Conservation (phyloP, 495 filamentous ascomycete genomes). For the Podospora bellae-mahoneyi region DNA sequence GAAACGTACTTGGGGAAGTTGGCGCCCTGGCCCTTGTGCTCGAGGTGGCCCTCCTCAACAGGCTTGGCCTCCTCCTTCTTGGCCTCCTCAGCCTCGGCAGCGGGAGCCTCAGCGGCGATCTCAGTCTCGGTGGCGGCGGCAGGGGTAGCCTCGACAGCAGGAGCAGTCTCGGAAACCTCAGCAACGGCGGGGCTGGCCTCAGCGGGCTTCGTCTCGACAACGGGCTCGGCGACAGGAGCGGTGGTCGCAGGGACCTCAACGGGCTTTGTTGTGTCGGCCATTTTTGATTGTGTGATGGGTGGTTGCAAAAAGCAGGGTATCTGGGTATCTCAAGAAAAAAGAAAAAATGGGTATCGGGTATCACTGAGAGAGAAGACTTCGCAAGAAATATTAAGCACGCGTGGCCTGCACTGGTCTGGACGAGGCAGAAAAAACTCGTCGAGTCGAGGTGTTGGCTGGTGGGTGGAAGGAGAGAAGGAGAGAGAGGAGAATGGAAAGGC, state of each 20-base stretch:
- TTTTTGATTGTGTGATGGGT: constrained; percentile 37
- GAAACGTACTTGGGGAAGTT: constrained; percentile 78
- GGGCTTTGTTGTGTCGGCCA: constrained; percentile 47
- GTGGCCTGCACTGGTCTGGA: constrained; percentile 31
- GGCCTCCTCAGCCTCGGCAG: constrained; percentile 51
- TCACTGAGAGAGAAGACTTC: constrained; percentile 44
- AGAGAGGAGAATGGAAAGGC: constrained; percentile 22
- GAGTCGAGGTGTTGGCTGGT: constrained; percentile 24
- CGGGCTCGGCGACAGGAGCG: constrained; percentile 25
- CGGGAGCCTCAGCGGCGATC: constrained; percentile 53
- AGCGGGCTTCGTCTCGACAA: constrained; percentile 32
- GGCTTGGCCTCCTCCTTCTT: constrained; percentile 57
- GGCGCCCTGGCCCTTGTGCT: constrained; percentile 79
- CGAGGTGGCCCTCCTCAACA: constrained; percentile 70
- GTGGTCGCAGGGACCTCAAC: constrained; percentile 38
- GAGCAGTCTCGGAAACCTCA: constrained; percentile 35
- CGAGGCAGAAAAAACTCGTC: constrained; percentile 28
- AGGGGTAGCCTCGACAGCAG: constrained; percentile 45
- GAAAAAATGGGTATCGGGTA: constrained; percentile 48
- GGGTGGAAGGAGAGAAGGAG: constrained; percentile 14
- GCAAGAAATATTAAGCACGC: constrained; percentile 35
- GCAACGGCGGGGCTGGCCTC: constrained; percentile 26
- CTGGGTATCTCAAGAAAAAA: constrained; percentile 43
- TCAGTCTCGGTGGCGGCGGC: constrained; percentile 40
- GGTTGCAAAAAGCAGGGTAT: constrained; percentile 33